phyloP scores from a whole-genome alignment of 2,329 filamentous ascomycete genomes.

The Colletotrichum godetiae region DNA sequence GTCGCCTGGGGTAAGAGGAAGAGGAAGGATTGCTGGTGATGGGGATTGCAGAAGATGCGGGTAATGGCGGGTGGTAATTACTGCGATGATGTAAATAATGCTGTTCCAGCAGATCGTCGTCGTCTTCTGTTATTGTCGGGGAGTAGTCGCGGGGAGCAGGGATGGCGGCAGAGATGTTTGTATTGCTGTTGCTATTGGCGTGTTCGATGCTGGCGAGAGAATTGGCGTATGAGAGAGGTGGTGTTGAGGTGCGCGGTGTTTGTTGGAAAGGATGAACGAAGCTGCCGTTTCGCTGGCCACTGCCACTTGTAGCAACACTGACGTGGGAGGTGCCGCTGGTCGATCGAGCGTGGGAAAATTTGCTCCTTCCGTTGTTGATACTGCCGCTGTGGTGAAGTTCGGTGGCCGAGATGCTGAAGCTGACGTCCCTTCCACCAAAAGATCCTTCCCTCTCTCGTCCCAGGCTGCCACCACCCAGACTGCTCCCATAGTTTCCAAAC shows the following conservation, averaged over 20 bases:
- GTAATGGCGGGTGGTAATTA: slow-evolving; percentile 37
- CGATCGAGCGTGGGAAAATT: slow-evolving; percentile 67
- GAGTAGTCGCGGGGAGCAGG: slow-evolving; percentile 60
- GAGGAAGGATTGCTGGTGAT: slow-evolving; percentile 42
- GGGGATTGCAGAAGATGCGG: slow-evolving; percentile 35
- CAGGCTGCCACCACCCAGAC: slow-evolving; percentile 40
- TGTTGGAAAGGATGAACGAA: slow-evolving; percentile 76
- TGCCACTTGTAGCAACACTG: slow-evolving; percentile 66
- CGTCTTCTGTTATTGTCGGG: slow-evolving; percentile 66
- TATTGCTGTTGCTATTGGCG: slow-evolving; percentile 40
- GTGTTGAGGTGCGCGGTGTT: slow-evolving; percentile 70
- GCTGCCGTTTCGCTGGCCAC: slow-evolving; percentile 56
- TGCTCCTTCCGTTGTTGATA: slow-evolving; percentile 44
- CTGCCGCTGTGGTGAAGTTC: slow-evolving; percentile 41
- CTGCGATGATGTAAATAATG: slow-evolving; percentile 21
- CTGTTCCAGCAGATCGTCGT: slow-evolving; percentile 49
- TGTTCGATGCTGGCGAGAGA: slow-evolving; percentile 63
- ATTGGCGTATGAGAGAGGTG: slow-evolving; percentile 68
- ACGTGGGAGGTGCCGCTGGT: slow-evolving; percentile 68
- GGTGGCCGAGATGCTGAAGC: slow-evolving; percentile 55
- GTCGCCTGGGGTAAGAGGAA: slow-evolving; percentile 43
- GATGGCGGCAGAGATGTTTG: not conserved
- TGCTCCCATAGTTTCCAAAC: slow-evolving; percentile 28
- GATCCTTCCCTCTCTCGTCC: slow-evolving; percentile 41
- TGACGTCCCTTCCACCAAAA: slow-evolving; percentile 52